phyloP scores from a whole-genome alignment of 116 monocot genomes.

The Phalaenopsis hybrid region DNA sequence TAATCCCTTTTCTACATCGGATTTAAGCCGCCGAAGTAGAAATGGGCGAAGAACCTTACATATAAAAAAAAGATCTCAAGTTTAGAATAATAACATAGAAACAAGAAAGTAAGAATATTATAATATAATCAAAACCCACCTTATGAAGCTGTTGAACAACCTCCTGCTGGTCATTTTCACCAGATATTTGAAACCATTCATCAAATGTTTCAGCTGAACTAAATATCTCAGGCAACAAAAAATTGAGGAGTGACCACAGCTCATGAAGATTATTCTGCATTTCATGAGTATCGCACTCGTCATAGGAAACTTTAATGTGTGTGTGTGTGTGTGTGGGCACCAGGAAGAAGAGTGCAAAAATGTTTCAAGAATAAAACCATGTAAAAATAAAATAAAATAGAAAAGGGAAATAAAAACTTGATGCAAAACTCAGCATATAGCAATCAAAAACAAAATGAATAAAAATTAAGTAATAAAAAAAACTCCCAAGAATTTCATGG shows the following conservation, averaged over 20 bases:
- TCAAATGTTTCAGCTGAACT: conserved; percentile 99
- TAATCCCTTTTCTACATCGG: conserved; percentile 95
- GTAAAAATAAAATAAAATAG: not conserved
- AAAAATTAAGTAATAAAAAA: no score
- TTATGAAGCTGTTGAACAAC: conserved; percentile 99
- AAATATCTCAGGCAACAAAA: conserved; percentile 96
- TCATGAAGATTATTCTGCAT: conserved; percentile 99
- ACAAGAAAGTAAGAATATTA: not conserved
- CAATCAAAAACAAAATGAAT: not conserved
- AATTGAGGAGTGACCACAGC: conserved; percentile 96
- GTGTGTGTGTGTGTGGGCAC: not conserved
- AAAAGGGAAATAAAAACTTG: not conserved
- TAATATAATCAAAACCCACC: conserved; percentile 28
- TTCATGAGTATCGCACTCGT: not conserved
- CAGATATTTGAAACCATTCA: conserved; percentile 99
- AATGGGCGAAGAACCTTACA: conserved; percentile 92
- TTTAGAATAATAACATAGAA: not conserved
- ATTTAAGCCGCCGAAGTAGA: conserved; percentile 85
- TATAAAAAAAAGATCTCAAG: not conserved
- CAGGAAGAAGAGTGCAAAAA: not conserved
- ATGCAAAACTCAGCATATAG: not conserved
- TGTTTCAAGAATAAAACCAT: not conserved
- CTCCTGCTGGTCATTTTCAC: conserved; percentile 98
- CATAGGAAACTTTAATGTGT: not conserved
- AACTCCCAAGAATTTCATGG: no score